Evolutionary conservation across 2,329 filamentous ascomycete genomes (phyloP), one percentile per base, ranked within the genome.

Genomic region (Paramyrothecium roridum): DNA sequence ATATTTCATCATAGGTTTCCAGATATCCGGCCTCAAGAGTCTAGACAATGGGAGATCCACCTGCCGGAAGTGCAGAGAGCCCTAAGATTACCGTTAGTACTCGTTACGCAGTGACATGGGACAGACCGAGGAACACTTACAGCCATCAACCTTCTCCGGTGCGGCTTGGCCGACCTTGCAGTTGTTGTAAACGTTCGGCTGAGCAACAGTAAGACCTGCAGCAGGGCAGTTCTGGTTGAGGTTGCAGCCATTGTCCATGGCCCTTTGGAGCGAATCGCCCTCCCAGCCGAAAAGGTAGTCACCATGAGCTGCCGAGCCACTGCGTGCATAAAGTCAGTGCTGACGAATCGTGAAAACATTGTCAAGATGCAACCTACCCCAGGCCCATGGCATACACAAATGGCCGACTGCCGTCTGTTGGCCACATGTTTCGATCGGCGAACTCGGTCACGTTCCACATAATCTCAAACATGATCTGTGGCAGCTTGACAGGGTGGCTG

Each of bases 81-180:
- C 46, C 46, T 48, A 48, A n/a, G 23, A 8, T 8, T 16, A 22
- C 4, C 13, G 46, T 48, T 23, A 48, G 46, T 21, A 6, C 16
- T 20, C 20, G 12, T 21, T 6, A 8, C 20, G 20, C 46, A 48
- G 13, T 12, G 12, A 7, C 46, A 19, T 16, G 20, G 40, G 8
- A 20, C 6, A 48, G 20, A 8, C 13, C 7, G 45, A 6, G 17
- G 19, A 3, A 10, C 43, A 48, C 52, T 53, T 33, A 53, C 76
- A 79, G 65, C 76, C 79, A 50, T 80, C 77, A 53, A 80, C 76
- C 11, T 73, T 58, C 67, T 82, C 79, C 37, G 72, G 71, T 17
- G 78, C 77, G 60, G 78, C 74, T 60, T 80, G 77, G 33, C 70
- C 55, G 53, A 76, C 67, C 56, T 67, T 74, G 70, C 78, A 81